Conservation (phyloP, 345 rosid genomes). For the Abelmoschus esculentus region DNA sequence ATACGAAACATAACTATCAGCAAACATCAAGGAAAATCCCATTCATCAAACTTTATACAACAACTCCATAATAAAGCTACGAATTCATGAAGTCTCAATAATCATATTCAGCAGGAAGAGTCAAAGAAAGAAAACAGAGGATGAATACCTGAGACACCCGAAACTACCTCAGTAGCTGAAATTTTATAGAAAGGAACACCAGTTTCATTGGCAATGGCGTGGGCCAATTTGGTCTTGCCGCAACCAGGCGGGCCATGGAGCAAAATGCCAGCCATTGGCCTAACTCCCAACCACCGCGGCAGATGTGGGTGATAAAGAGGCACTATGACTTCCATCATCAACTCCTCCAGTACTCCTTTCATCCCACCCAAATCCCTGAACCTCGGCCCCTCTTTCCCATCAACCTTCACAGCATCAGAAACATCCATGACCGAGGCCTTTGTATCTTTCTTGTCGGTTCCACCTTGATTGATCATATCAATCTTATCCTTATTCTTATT, state of each 20-base stretch:
- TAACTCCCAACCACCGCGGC: constrained; percentile 47
- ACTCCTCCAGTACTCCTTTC: constrained; percentile 45
- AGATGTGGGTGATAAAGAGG: constrained; percentile 70
- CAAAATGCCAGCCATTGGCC: constrained; percentile 68
- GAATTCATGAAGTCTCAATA: not conserved
- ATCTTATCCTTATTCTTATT: constrained; percentile 30
- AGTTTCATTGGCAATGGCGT: constrained; percentile 71
- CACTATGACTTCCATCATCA: constrained; percentile 65
- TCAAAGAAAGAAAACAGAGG: not conserved
- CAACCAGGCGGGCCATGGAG: constrained; percentile 87
- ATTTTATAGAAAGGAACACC: constrained; percentile 80
- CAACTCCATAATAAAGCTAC: not conserved
- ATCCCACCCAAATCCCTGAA: constrained; percentile 90
- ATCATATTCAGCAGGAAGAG: not conserved
- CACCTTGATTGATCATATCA: constrained; percentile 18
- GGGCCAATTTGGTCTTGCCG: constrained; percentile 70
- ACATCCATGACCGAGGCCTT: constrained; percentile 11
- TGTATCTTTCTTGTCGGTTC: constrained; percentile 12
- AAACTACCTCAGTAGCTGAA: constrained; percentile 81
- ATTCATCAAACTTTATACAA: not conserved
- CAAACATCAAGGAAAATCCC: not conserved
- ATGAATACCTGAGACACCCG: constrained; percentile 67
- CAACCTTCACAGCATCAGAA: constrained; percentile 22
- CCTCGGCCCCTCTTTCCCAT: constrained; percentile 46
- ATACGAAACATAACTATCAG: not conserved